Conservation (phyloP, 495 filamentous ascomycete species). For the Ascobolus immersus region DNA sequence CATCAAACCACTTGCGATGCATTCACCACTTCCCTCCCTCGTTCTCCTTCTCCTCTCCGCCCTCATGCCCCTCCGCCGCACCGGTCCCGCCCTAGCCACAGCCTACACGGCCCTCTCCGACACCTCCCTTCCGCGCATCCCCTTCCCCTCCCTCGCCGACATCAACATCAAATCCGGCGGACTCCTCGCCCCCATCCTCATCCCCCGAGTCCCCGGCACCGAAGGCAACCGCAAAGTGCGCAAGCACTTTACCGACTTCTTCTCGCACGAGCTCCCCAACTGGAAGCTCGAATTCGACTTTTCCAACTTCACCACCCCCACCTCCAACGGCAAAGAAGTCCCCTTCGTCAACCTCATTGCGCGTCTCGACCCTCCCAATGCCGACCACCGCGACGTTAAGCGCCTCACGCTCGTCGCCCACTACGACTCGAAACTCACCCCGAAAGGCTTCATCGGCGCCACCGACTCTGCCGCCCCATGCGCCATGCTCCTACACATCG, state of each 20-base stretch:
- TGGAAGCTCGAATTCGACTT: conserved; percentile 73
- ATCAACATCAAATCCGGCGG: conserved; percentile 50
- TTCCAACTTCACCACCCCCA: conserved; percentile 55
- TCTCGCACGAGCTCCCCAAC: conserved; percentile 38
- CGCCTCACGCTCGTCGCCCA: conserved; percentile 74
- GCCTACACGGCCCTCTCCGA: conserved; percentile 57
- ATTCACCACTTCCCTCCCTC: too few species aligned
- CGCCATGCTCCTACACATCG: conserved; percentile 71
- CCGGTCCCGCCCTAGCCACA: conserved; percentile 16
- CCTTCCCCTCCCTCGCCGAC: conserved; percentile 37
- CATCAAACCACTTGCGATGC: too few species aligned
- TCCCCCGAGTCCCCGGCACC: conserved; percentile 69
- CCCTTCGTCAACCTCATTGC: conserved; percentile 74
- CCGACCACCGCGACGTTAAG: conserved; percentile 41
- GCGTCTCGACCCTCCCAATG: conserved; percentile 73
- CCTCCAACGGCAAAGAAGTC: conserved; percentile 36
- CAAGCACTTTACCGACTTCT: conserved; percentile 63
- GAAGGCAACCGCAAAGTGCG: conserved; percentile 47
- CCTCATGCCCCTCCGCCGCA: too few species aligned
- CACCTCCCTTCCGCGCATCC: conserved; percentile 37
- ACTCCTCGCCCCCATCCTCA: conserved; percentile 73
- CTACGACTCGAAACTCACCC: conserved; percentile 66
- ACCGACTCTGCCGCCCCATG: conserved; percentile 84
- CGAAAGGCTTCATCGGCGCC: conserved; percentile 76
- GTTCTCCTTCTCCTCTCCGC: too few species aligned